A percentile compares a stretch with the other conserved stretches of the same genome.
Evolutionary conservation across 352 stramenopile genomes (phyloP).

Genomic region (Elongisporangium anandrum): DNA sequence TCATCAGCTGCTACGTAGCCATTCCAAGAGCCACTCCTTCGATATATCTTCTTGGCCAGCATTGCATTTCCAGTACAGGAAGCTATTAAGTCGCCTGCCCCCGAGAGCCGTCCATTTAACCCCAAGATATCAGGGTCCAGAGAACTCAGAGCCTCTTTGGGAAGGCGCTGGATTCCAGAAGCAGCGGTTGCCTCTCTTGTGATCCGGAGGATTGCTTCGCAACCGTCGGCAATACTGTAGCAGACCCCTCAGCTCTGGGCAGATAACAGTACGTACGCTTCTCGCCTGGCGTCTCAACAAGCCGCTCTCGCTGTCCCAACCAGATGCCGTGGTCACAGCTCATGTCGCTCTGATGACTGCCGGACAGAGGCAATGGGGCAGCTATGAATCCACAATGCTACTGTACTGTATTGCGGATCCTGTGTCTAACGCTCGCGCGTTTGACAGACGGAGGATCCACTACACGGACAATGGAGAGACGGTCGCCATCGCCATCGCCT

Average conservation of each 20-base stretch:
- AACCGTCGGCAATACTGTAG: too few species aligned
- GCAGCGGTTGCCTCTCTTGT: neutral
- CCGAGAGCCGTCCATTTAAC: neutral
- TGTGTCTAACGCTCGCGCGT: neutral
- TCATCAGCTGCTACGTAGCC: neutral
- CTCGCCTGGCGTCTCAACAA: neutral
- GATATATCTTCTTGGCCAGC: neutral
- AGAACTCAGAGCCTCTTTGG: neutral
- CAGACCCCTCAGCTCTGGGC: too few species aligned
- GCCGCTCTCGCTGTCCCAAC: neutral
- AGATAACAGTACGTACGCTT: neutral
- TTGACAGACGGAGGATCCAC: too few species aligned
- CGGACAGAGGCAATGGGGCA: neutral
- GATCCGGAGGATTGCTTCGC: neutral
- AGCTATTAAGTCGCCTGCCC: neutral
- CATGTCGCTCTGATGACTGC: neutral
- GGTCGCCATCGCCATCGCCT: too few species aligned
- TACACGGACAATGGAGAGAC: neutral
- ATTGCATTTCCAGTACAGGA: too few species aligned
- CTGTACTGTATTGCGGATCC: neutral
- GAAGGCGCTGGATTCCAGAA: neutral
- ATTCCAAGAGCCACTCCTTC: neutral
- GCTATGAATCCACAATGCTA: neutral
- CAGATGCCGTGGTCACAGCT: neutral
- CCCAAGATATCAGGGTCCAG: neutral